A percentile compares a stretch with the other conserved stretches of the same genome.
These are phyloP conservation scores for Penicillium soppii DNA, from an alignment of 495 filamentous ascomycete genomes.

Conservation along the genomic window DNA sequence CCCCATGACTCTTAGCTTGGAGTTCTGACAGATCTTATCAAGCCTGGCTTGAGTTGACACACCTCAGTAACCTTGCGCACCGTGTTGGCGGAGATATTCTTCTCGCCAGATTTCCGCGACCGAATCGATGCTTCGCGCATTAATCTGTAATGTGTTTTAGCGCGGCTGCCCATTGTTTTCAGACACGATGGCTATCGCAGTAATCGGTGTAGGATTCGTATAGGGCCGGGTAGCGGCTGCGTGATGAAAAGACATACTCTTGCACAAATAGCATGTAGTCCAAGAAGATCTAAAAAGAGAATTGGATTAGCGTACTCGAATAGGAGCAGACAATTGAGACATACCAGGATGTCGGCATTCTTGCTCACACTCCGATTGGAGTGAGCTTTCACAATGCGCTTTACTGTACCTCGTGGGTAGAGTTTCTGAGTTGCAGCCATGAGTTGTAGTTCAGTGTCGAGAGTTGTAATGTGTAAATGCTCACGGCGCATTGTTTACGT, in stretches of 20 bases:
- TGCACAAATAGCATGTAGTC: slow-evolving; percentile 91
- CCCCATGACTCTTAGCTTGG: slow-evolving; percentile 10
- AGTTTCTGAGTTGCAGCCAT: slow-evolving; percentile 62
- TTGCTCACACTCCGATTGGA: slow-evolving; percentile 76
- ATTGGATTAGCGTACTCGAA: neutral
- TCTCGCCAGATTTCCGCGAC: slow-evolving; percentile 70
- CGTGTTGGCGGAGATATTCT: slow-evolving; percentile 67
- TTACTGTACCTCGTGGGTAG: slow-evolving; percentile 81
- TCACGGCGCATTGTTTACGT: neutral
- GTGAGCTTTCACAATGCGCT: slow-evolving; percentile 87
- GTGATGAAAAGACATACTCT: slow-evolving; percentile 68
- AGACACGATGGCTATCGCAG: no score
- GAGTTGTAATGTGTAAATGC: neutral
- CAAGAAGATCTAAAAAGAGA: slow-evolving; percentile 65
- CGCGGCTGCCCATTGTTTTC: neutral
- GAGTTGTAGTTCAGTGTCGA: neutral
- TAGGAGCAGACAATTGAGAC: slow-evolving; percentile 7
- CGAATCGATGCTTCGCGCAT: slow-evolving; percentile 81
- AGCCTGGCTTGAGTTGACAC: slow-evolving; percentile 16
- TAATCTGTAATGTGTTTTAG: slow-evolving; percentile 55
- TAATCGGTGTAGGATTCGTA: no score
- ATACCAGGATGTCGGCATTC: slow-evolving; percentile 83
- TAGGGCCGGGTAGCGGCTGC: no score
- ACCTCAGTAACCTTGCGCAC: slow-evolving; percentile 78
- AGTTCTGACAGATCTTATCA: neutral